Evolutionary conservation across 352 stramenopile species (phyloP).

Genomic region (Plasmopara viticola): DNA sequence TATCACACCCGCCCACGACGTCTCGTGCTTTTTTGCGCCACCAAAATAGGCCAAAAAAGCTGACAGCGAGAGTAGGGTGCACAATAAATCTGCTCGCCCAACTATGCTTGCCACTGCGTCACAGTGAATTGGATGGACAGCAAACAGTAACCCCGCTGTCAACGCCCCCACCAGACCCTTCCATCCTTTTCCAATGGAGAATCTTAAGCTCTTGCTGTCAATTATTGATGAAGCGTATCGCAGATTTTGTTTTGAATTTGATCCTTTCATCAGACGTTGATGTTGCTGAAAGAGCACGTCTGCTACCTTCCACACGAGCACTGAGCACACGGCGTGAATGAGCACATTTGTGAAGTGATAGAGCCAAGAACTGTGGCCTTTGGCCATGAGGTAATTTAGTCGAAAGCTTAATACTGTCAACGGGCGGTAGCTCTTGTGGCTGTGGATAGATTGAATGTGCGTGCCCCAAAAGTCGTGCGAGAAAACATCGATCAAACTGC

Average conservation of each 20-base stretch:
- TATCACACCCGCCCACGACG: slow-evolving; percentile 17
- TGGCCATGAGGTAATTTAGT: slow-evolving; percentile 42
- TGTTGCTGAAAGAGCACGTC: slow-evolving; percentile 27
- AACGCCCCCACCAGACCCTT: slow-evolving; percentile 1
- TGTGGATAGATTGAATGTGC: slow-evolving; percentile 40
- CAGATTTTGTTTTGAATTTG: slow-evolving; percentile 10
- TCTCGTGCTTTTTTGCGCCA: slow-evolving; percentile 14
- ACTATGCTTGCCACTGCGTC: slow-evolving; percentile 89
- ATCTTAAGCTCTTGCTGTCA: neutral
- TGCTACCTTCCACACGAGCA: slow-evolving; percentile 51
- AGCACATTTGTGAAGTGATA: slow-evolving; percentile 79
- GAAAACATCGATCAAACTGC: slow-evolving; percentile 41
- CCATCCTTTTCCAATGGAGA: neutral
- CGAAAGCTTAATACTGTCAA: slow-evolving; percentile 76
- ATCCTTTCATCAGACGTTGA: neutral
- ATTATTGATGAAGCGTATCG: slow-evolving; percentile 4
- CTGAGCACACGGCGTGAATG: slow-evolving; percentile 52
- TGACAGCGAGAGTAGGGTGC: slow-evolving; percentile 53
- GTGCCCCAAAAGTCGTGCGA: slow-evolving; percentile 87
- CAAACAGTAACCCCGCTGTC: slow-evolving; percentile 78
- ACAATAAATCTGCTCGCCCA: slow-evolving; percentile 85
- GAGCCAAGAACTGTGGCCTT: slow-evolving; percentile 37
- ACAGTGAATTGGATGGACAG: slow-evolving; percentile 87
- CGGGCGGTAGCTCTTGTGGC: slow-evolving; percentile 88
- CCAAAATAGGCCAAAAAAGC: slow-evolving; percentile 54